phyloP scores from a whole-genome alignment of 2,329 filamentous ascomycete genomes.

The Neopestalotiopsis clavispora region DNA sequence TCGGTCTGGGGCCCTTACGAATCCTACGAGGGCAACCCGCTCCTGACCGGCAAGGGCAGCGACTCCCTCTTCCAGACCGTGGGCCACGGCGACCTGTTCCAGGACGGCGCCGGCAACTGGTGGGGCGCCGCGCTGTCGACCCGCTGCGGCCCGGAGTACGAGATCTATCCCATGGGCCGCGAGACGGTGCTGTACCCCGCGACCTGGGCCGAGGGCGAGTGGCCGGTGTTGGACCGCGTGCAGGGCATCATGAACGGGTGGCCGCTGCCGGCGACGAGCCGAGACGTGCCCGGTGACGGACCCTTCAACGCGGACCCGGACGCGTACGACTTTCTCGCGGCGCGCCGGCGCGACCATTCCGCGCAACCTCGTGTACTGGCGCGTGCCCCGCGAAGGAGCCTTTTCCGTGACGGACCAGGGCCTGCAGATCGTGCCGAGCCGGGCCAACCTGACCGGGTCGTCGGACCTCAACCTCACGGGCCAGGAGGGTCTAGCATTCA shows the following conservation, averaged over 20 bases:
- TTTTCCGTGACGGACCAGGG: constrained; percentile 25
- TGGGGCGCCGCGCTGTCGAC: constrained; percentile 38
- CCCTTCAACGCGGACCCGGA: constrained; percentile 20
- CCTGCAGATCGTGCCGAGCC: constrained; percentile 26
- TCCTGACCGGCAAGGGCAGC: constrained; percentile 39
- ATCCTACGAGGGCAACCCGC: constrained; percentile 40
- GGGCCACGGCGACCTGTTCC: constrained; percentile 39
- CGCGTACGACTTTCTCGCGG: constrained; percentile 13
- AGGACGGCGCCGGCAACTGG: constrained; percentile 45
- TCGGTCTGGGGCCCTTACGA: constrained; percentile 43
- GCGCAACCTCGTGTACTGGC: constrained; percentile 33
- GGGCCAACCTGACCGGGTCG: constrained; percentile 26
- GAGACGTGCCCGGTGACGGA: constrained; percentile 36
- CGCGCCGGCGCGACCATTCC: constrained; percentile 23
- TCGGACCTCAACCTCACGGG: constrained; percentile 20
- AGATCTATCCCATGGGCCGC: constrained; percentile 54
- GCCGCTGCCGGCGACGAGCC: constrained; percentile 39
- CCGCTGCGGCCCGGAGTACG: constrained; percentile 38
- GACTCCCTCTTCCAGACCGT: constrained; percentile 36
- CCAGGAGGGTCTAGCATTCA: constrained; percentile 28
- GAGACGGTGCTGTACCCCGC: constrained; percentile 47
- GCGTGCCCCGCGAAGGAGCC: constrained; percentile 26
- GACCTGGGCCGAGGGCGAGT: constrained; percentile 50
- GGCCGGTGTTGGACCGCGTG: constrained; percentile 48
- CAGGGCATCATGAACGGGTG: constrained; percentile 46